These are phyloP conservation scores for Citrus australasica DNA, from an alignment of 345 rosid genomes.

Conservation along the genomic window DNA sequence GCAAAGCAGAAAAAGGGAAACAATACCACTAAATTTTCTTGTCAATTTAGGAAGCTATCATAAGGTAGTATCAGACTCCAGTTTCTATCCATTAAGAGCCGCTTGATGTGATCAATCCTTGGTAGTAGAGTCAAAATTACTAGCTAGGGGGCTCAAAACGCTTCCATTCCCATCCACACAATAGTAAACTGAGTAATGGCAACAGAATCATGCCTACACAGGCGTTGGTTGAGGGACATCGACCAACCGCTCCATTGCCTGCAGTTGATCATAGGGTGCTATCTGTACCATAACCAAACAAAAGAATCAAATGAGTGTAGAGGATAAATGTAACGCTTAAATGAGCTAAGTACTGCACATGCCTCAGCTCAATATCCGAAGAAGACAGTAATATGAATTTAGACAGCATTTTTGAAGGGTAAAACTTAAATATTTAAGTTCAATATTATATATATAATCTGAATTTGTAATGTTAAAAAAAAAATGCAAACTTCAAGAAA, in stretches of 20 bases:
- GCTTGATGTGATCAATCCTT: not conserved
- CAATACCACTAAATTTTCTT: not conserved
- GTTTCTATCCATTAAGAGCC: not conserved
- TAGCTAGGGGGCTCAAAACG: not conserved
- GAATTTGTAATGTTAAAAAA: not conserved
- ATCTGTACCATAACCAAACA: conserved; percentile 42
- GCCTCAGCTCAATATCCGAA: no score
- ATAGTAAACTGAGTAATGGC: not conserved
- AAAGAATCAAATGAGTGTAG: not conserved
- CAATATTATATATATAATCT: not conserved
- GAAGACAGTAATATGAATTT: not conserved
- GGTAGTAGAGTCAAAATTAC: not conserved
- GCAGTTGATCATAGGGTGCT: conserved; percentile 95
- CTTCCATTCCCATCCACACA: not conserved
- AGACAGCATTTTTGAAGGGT: not conserved
- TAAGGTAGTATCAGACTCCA: not conserved
- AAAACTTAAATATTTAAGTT: not conserved
- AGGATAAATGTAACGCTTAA: not conserved
- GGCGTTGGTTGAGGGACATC: conserved; percentile 45
- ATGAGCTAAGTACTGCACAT: not conserved
- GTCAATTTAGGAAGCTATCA: not conserved
- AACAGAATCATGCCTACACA: conserved; percentile 8
- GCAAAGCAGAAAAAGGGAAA: no score
- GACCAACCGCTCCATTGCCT: conserved; percentile 69
- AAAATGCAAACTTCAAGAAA: not conserved